Evolutionary conservation across 148 eudicot species (phyloP), one percentile per base, ranked within the genome.

Genomic region (Cornus suecica): DNA sequence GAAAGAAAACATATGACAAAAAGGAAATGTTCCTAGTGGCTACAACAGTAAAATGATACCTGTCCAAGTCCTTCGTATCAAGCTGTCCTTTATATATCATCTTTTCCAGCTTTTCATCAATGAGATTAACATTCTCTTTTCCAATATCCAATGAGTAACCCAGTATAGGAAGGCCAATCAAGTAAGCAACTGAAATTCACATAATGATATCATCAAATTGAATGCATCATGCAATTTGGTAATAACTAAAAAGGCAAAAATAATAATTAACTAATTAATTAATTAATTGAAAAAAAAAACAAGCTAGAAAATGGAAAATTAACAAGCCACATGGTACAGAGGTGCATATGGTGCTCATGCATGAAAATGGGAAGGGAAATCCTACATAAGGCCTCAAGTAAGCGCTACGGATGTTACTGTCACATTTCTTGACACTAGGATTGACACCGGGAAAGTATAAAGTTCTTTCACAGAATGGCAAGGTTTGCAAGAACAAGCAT

Each of bases 131-230:
- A 83, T 95, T 91, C 80, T 95, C 99, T 86, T 91, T 92, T 27
- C 99, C 99, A 70, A 92, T 92, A 61, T 95, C 97, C 87, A 95
- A 74, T 26, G 99, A 95, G 78, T 95, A 95, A 16, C 88, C 92
- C 80, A 95, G 80, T 34, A 95, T 92, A 1, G 99, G 99, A 70
- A 95, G 84, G 73, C 99, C 99, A 60, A 95, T 86, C 87, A 95
- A 80, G 85, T 95, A 95, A 73, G 91, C 87, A 86, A 95, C 99
- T 95, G 85, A 56, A 74, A 73, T 70, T 51, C 68, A 76, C 63
- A 32, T 25, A 20, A 68, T 16, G 18, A 68, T 77, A 51, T 34
- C 9, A 18, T 76, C 37, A 80, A 56, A 58, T 30, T n/a, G 71
- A n/a, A 66, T 24, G 63, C 1, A 22, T 34, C 8, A 22, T 30